Conservation (phyloP, 441 rosid genomes). For the Aleurites moluccanus region DNA sequence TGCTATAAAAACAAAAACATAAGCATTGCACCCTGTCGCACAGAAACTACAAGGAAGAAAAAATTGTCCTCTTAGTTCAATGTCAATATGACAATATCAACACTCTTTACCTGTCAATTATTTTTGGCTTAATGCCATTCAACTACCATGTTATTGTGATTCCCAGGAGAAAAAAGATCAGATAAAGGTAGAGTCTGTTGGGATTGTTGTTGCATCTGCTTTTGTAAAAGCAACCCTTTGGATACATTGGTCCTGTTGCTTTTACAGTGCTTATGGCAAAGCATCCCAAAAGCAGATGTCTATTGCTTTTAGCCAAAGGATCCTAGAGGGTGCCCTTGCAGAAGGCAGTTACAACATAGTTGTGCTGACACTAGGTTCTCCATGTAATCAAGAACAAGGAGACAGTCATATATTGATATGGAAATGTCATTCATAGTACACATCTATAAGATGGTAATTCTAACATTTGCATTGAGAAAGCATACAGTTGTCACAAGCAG, state of each 20-base stretch:
- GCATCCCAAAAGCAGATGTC: not conserved
- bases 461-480: not conserved
- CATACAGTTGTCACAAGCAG: not conserved
- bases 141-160: not conserved
- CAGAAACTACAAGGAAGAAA: not conserved
- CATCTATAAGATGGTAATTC: not conserved
- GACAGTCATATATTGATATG: no score
- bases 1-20: not conserved
- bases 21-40: not conserved
- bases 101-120: not conserved
- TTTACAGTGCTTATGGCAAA: slow-evolving; percentile 4
- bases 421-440: not conserved
- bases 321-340: not conserved
- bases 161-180: slow-evolving; percentile 8
- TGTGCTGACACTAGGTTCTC: not conserved
- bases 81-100: not conserved
- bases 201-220: not conserved
- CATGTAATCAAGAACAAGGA: not conserved
- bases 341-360: not conserved
- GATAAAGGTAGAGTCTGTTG: not conserved
- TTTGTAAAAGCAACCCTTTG: not conserved
- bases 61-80: not conserved
- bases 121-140: not conserved
- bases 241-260: not conserved
- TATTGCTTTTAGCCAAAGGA: not conserved